These are phyloP conservation scores for Beauveria caledonica DNA, from an alignment of 2,329 filamentous ascomycete species.

Conservation along the genomic window DNA sequence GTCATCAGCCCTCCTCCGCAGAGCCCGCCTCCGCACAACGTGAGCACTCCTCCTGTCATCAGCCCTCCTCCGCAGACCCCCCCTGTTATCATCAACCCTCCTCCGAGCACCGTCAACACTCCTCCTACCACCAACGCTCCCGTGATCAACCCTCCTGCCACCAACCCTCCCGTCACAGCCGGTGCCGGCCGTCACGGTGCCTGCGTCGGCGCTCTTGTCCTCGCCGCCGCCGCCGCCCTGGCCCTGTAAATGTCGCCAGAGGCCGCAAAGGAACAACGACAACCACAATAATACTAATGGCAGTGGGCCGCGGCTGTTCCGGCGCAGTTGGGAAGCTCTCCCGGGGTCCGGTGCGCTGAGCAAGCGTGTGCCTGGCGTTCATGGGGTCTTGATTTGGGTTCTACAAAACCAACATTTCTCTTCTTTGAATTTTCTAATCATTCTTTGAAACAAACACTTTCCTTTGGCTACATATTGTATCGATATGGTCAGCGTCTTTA, in stretches of 20 bases:
- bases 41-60: not conserved
- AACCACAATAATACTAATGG: not conserved
- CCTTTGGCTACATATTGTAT: not conserved
- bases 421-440: not conserved
- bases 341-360: not conserved
- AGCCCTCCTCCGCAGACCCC: not conserved
- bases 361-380: not conserved
- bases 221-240: constrained; percentile 31
- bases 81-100: not conserved
- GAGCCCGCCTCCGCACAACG: no score
- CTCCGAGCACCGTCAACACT: constrained; percentile 9
- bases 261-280: not conserved
- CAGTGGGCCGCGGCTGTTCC: not conserved
- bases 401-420: not conserved
- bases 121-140: constrained; percentile 9
- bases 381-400: not conserved
- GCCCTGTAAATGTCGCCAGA: constrained; percentile 22
- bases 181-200: constrained; percentile 30
- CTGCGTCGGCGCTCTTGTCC: constrained; percentile 27
- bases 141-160: not conserved
- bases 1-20: no score
- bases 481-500: not conserved
- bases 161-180: constrained; percentile 21
- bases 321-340: not conserved
- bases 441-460: not conserved